A percentile compares a stretch with the other conserved stretches of the same genome.
Conservation (phyloP, 768 basidiomycete species). For the Hirschioporus abietinus region DNA sequence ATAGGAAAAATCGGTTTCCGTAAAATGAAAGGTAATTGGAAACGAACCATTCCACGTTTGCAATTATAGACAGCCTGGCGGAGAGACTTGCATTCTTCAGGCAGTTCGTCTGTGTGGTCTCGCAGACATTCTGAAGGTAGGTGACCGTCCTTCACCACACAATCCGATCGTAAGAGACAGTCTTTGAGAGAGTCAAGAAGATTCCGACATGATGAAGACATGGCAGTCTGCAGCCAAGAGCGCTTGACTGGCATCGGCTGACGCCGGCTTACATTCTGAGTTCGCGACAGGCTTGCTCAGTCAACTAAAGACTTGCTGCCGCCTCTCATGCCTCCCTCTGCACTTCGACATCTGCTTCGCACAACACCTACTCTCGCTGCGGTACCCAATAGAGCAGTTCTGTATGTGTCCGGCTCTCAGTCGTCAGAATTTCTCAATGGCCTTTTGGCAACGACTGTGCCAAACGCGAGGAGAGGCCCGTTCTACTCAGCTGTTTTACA, state of each 20-base stretch:
- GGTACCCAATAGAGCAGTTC: constrained; percentile 57
- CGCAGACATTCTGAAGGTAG: constrained; percentile 85
- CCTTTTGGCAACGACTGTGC: constrained; percentile 50
- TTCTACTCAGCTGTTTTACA: constrained; percentile 72
- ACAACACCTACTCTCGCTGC: constrained; percentile 44
- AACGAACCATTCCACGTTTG: constrained; percentile 80
- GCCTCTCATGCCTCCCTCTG: constrained; percentile 29
- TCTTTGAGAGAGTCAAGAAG: constrained; percentile 75
- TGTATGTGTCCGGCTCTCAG: constrained; percentile 78
- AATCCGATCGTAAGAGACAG: constrained; percentile 81
- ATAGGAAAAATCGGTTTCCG: neutral
- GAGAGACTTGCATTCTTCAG: constrained; percentile 73
- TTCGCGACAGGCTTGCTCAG: neutral
- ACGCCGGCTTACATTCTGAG: neutral
- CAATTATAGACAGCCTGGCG: constrained; percentile 85
- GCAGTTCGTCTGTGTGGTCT: constrained; percentile 68
- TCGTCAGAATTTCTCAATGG: constrained; percentile 81
- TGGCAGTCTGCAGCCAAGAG: constrained; percentile 23
- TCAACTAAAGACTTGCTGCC: constrained; percentile 5
- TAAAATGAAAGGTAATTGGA: constrained; percentile 4
- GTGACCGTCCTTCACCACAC: constrained; percentile 71
- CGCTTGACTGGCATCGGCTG: neutral
- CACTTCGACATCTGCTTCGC: constrained; percentile 40
- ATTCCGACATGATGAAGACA: constrained; percentile 79
- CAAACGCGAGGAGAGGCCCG: constrained; percentile 39